Conservation (phyloP, 2,329 filamentous ascomycete genomes). For the Neopestalotiopsis sp. region DNA sequence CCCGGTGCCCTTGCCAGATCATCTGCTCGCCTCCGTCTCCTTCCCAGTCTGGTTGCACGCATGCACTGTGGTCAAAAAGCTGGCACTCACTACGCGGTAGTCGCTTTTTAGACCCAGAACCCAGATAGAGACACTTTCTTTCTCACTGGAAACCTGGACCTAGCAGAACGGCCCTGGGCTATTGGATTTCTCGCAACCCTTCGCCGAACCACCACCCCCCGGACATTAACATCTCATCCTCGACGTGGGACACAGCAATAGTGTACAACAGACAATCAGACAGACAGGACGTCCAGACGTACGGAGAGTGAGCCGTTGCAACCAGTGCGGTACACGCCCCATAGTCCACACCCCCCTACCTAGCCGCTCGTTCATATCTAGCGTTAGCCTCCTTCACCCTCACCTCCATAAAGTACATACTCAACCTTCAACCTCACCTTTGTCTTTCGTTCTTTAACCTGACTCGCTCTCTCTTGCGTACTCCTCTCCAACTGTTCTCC, state of each 20-base stretch:
- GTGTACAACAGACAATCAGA: slow-evolving; percentile 24
- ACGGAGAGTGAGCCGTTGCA: slow-evolving; percentile 23
- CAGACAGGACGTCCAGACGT: not conserved
- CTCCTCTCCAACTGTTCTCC: slow-evolving; percentile 15
- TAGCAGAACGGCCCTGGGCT: slow-evolving; percentile 28
- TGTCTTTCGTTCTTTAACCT: slow-evolving; percentile 36
- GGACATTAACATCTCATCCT: slow-evolving; percentile 30
- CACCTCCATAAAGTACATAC: slow-evolving; percentile 39
- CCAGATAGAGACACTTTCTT: not conserved
- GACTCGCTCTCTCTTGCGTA: slow-evolving; percentile 9
- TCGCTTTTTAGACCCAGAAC: slow-evolving; percentile 36
- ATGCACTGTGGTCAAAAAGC: slow-evolving; percentile 44
- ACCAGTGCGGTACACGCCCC: slow-evolving; percentile 35
- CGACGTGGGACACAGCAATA: slow-evolving; percentile 32
- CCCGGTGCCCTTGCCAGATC: slow-evolving; percentile 37
- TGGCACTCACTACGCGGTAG: slow-evolving; percentile 34
- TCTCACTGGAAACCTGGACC: slow-evolving; percentile 32
- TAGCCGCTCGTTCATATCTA: slow-evolving; percentile 36
- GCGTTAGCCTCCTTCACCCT: slow-evolving; percentile 32
- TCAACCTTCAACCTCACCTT: slow-evolving; percentile 39
- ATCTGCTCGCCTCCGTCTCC: slow-evolving; percentile 45
- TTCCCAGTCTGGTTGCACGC: slow-evolving; percentile 55
- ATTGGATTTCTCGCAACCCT: slow-evolving; percentile 7
- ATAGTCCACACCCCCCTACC: slow-evolving; percentile 30
- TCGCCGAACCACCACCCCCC: slow-evolving; percentile 30